Evolutionary conservation across 2,329 filamentous ascomycete genomes (phyloP).

Genomic region (Scedosporium apiospermum): DNA sequence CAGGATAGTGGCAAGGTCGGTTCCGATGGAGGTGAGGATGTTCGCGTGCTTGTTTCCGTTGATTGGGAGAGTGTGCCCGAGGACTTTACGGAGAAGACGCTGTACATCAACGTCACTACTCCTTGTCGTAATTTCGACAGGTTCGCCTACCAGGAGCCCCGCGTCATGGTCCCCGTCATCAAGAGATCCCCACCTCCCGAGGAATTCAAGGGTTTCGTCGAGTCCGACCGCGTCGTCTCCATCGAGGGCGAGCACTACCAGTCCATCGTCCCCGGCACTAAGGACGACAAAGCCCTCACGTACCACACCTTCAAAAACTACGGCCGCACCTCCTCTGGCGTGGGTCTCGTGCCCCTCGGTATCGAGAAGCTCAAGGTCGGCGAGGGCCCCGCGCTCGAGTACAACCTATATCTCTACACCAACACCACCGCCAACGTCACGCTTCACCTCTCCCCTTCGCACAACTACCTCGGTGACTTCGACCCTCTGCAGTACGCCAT

Average conservation of each 20-base stretch:
- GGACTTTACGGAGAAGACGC: constrained; percentile 28
- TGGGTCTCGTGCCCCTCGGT: constrained; percentile 44
- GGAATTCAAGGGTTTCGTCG: constrained; percentile 51
- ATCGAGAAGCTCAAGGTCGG: constrained; percentile 37
- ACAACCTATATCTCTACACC: constrained; percentile 52
- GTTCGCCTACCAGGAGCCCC: constrained; percentile 29
- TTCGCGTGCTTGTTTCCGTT: constrained; percentile 11
- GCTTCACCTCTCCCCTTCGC: constrained; percentile 41
- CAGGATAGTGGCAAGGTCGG: constrained; percentile 39
- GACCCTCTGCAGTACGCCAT: constrained; percentile 42
- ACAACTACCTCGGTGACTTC: constrained; percentile 41
- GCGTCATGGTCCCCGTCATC: constrained; percentile 45
- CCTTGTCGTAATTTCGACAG: constrained; percentile 32
- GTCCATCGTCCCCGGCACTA: constrained; percentile 23
- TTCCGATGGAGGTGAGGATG: constrained; percentile 20
- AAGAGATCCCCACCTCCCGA: constrained; percentile 35
- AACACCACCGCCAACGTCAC: constrained; percentile 32
- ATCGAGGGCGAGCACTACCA: constrained; percentile 46
- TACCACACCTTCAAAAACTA: constrained; percentile 45
- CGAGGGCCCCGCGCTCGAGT: constrained; percentile 47
- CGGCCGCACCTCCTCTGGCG: constrained; percentile 48
- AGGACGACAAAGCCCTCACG: constrained; percentile 19
- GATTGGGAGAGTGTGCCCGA: constrained; percentile 42
- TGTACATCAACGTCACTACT: constrained; percentile 43
- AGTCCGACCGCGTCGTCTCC: constrained; percentile 47